Evolutionary conservation across 2,329 filamentous ascomycete species (phyloP), one percentile per base, ranked within the genome.

Genomic region (Fusarium sacchari): DNA sequence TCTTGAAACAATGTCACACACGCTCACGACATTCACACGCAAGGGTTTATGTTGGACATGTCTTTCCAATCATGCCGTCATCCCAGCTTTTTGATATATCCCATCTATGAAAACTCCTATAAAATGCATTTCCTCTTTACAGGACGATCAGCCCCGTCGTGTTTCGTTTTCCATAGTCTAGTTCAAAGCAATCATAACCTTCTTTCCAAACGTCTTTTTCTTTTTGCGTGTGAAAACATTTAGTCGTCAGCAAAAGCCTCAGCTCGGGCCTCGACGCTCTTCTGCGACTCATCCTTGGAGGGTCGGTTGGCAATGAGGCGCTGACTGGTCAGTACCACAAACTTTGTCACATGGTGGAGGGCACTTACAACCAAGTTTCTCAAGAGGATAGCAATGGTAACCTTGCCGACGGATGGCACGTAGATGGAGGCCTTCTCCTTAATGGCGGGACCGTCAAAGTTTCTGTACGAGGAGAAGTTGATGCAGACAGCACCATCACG

Each of bases 341-440:
- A 28, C 52, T 47, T 18, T 61, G 24, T 24, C 42, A 34, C 12
- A 52, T 62, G 28, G 24, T 42, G 24, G 20, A 57, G 39, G 61
- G 24, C 6, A 88, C 92, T 84, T 84, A 96, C 94, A 80, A 98
- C 88, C 40, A 98, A 84, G 80, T 99, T 99, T 64, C 96, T 88
- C 79, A 98, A 85, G 66, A 99, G 84, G 39, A 98, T 92, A 22
- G 96, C 94, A 81, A 98, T 98, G 1, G 96, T 99, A 53, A 98
- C 96, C 86, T 98, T 99, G 77, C 96, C 96, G 75, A 98, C 97
- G 0, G 96, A 96, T 4, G 96, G 96, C 24, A 98, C 95, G 78
- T 98, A 99, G 78, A 99, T 97, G 10, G 94, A 95, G 5, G 96
- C 96, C 86, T 95, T 97, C 82, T 98, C 93, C 85, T 97, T 98